phyloP scores from a whole-genome alignment of 169 alveolate species.

The Plasmodium sp. region DNA sequence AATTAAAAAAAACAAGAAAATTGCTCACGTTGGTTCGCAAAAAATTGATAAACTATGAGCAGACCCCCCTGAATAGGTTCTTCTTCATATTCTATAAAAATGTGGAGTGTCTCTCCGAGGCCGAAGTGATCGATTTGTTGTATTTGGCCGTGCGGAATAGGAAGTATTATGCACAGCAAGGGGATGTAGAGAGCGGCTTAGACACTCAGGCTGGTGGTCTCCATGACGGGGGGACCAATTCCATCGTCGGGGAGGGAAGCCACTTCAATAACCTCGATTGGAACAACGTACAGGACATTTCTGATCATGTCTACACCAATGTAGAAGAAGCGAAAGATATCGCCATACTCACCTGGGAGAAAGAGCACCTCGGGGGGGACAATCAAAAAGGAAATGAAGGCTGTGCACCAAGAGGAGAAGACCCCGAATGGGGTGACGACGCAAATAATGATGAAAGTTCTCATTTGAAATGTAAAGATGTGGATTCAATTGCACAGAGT shows the following conservation, averaged over 20 bases:
- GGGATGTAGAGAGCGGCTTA: neutral
- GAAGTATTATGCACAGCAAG: neutral
- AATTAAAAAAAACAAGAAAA: slow-evolving; percentile 58
- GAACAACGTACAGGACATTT: slow-evolving; percentile 11
- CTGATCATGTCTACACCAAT: slow-evolving; percentile 2
- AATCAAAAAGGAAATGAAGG: neutral
- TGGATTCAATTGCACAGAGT: neutral
- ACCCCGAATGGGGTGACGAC: neutral
- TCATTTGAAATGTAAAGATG: neutral
- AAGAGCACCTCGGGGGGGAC: neutral
- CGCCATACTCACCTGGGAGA: neutral
- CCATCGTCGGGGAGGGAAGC: neutral
- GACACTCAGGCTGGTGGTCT: neutral
- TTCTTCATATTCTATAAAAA: slow-evolving; percentile 65
- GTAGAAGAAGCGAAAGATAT: neutral
- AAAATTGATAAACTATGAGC: slow-evolving; percentile 37
- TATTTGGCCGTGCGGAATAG: slow-evolving; percentile 43
- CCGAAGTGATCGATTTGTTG: slow-evolving; percentile 28
- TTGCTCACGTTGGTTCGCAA: neutral
- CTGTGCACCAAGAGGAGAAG: neutral
- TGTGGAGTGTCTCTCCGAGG: slow-evolving; percentile 7
- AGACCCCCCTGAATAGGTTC: slow-evolving; percentile 31
- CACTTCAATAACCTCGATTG: neutral
- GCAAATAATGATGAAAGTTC: neutral
- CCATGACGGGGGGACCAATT: neutral